Conservation (phyloP, 192 early-diverging fungal genomes). For the Chytriomyces sp. region DNA sequence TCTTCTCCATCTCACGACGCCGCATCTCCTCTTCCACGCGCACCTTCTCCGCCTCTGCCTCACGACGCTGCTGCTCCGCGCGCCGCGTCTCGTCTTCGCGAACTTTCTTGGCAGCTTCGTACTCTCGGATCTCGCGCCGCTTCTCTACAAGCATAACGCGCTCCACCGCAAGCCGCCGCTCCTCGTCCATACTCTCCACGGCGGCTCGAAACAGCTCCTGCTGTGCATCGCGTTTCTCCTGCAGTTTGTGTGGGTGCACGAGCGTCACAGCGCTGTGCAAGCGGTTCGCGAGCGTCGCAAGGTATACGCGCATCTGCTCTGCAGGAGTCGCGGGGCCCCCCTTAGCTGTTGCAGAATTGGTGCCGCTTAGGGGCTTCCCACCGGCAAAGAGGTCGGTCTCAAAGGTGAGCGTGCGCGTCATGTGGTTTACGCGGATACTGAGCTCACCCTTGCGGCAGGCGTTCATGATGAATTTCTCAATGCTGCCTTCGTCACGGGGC, state of each 20-base stretch:
- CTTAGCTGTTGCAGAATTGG: not conserved
- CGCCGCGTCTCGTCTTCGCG: slow-evolving; percentile 44
- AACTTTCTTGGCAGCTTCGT: slow-evolving; percentile 40
- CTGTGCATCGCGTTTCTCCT: slow-evolving; percentile 68
- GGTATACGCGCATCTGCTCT: slow-evolving; percentile 91
- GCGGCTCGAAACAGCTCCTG: slow-evolving; percentile 71
- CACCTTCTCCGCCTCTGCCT: slow-evolving; percentile 80
- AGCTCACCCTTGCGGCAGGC: slow-evolving; percentile 96
- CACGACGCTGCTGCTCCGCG: slow-evolving; percentile 66
- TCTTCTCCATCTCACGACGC: slow-evolving; percentile 80
- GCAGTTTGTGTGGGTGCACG: slow-evolving; percentile 75
- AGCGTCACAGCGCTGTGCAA: slow-evolving; percentile 83
- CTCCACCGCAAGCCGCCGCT: slow-evolving; percentile 74
- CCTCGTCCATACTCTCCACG: slow-evolving; percentile 73
- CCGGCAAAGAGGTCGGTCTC: slow-evolving; percentile 82
- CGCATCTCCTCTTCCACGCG: slow-evolving; percentile 84
- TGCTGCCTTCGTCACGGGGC: slow-evolving; percentile 78
- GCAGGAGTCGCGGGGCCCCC: slow-evolving; percentile 50
- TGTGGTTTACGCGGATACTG: slow-evolving; percentile 92
- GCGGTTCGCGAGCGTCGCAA: slow-evolving; percentile 81
- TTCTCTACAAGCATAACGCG: slow-evolving; percentile 92
- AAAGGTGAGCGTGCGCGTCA: slow-evolving; percentile 85
- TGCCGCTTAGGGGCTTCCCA: slow-evolving; percentile 54
- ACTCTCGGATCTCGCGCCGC: slow-evolving; percentile 76
- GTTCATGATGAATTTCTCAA: slow-evolving; percentile 99